Evolutionary conservation across 106 monocot species (phyloP), one percentile per base, ranked within the genome.

Genomic region (Apostasia shenzhenica): DNA sequence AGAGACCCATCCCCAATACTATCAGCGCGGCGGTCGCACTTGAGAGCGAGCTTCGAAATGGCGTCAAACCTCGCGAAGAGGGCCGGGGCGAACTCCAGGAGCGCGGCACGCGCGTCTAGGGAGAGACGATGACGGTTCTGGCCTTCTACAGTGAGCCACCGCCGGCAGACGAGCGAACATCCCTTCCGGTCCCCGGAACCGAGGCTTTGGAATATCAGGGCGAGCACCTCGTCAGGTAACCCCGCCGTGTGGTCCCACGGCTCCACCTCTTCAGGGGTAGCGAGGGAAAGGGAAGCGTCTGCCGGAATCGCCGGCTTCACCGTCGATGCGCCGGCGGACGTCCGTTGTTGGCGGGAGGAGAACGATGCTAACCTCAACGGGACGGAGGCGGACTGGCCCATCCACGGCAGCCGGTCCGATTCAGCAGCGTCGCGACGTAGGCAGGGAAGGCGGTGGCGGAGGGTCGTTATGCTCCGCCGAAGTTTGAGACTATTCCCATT

Each of bases 171-270:
- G 2, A 94, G 82, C 69, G 90, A 85, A 74, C 91, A 95, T 2
- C 71, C 66, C 64, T 95, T 88, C n/a, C 94, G 83, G 69, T 95
- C 94, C 37, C 71, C 79, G 49, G 91, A 69, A 53, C 61, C 8
- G 8, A 95, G 80, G 38, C 62, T 74, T 6, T 78, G 83, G 69
- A 95, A 88, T 39, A 95, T 70, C n/a, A 88, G 44, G 42, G 85
- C 85, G 6, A 95, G 88, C 49, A 81, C 74, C 77, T 95, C 94
- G 71, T 91, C 91, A 8, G 94, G 91, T 14, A 94, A 74, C 26
- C 77, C 81, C 1, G 55, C 13, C 3, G 82, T 85, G 66, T 72
- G 47, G 72, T 94, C 89, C 0, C 57, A 59, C 13, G 44, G 14
- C 8, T n/a, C 37, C 14, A 8, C 50, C 13, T 42, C 41, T 45